Conservation (phyloP, 306 rosid genomes). For the Macrotyloma uniflorum region DNA sequence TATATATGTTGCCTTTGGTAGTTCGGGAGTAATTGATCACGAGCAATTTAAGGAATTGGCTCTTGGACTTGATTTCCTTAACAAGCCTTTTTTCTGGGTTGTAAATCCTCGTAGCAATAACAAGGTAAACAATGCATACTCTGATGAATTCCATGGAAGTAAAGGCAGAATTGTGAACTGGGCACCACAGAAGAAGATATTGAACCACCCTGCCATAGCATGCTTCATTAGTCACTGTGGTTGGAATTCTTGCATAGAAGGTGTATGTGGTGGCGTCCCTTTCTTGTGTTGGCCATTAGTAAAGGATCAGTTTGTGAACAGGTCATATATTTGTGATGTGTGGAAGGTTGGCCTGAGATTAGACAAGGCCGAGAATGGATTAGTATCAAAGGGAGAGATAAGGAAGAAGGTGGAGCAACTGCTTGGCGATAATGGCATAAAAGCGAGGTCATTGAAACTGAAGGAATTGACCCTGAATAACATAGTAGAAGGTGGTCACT, state of each 20-base stretch:
- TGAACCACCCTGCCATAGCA: slow-evolving; percentile 35
- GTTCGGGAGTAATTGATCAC: neutral
- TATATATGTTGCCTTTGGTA: slow-evolving; percentile 37
- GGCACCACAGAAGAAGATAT: slow-evolving; percentile 42
- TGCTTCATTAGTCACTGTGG: slow-evolving; percentile 52
- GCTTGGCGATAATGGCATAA: neutral
- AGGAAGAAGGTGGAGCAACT: slow-evolving; percentile 19
- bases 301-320: slow-evolving; percentile 9
- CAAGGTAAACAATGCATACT: slow-evolving; percentile 16
- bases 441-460: neutral
- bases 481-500: slow-evolving; percentile 1
- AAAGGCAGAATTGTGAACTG: slow-evolving; percentile 36
- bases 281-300: slow-evolving; percentile 41
- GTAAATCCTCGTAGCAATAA: neutral
- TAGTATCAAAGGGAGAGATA: slow-evolving; percentile 14
- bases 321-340: slow-evolving; percentile 22
- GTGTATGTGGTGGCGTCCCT: slow-evolving; percentile 36
- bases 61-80: slow-evolving; percentile 28
- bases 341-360: slow-evolving; percentile 29
- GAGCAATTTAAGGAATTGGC: slow-evolving; percentile 31
- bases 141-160: slow-evolving; percentile 31
- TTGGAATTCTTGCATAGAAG: slow-evolving; percentile 49
- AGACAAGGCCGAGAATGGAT: slow-evolving; percentile 7
- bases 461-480: slow-evolving; percentile 9
- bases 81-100: slow-evolving; percentile 38